Conservation (phyloP, 805 yeast species). For the Jamesozyma rosinii region DNA sequence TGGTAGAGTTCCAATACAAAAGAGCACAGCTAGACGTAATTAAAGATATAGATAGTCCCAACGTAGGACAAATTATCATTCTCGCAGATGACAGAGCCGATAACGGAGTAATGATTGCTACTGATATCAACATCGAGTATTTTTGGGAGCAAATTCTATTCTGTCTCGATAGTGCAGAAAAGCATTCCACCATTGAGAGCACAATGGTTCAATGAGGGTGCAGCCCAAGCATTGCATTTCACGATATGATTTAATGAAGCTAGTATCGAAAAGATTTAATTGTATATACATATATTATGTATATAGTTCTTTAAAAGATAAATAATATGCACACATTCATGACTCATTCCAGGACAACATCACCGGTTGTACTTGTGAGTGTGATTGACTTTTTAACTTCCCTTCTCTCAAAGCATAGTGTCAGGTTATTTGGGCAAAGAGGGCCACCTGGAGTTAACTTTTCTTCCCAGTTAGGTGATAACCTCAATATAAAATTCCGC, state of each 20-base stretch:
- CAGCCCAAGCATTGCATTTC: too few species aligned
- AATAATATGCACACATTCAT: too few species aligned
- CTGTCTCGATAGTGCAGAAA: constrained; percentile 34
- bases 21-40: constrained; percentile 22
- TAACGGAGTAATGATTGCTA: constrained; percentile 35
- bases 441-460: constrained; percentile 52
- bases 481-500: constrained; percentile 28
- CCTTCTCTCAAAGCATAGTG: constrained; percentile 17
- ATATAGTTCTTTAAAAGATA: too few species aligned
- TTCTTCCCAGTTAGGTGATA: constrained; percentile 40
- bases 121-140: constrained; percentile 31
- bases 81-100: constrained; percentile 12
- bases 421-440: constrained; percentile 38
- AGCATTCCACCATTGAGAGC: constrained; percentile 19
- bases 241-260: too few species aligned
- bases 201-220: too few species aligned
- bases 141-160: constrained; percentile 41
- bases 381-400: not conserved
- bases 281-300: too few species aligned
- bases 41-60: constrained; percentile 37
- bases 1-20: constrained; percentile 14
- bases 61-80: constrained; percentile 47
- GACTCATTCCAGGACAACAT: not conserved
- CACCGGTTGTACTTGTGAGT: not conserved
- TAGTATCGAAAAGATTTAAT: too few species aligned